phyloP scores from a whole-genome alignment of 2,329 filamentous ascomycete species.

The Ampelomyces quisqualis region DNA sequence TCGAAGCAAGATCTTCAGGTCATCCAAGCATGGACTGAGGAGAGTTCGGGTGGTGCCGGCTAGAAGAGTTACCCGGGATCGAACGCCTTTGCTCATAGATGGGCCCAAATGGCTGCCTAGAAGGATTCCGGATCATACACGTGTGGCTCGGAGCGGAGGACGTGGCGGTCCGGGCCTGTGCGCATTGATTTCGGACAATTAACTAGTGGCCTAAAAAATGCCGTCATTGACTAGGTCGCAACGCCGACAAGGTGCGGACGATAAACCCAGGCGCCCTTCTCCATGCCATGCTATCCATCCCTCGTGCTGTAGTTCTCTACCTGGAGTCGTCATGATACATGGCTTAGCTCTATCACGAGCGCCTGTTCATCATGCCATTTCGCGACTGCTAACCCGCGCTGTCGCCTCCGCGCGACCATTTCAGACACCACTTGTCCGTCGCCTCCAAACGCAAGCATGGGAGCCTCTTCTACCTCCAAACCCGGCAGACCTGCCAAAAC shows the following conservation, averaged over 20 bases:
- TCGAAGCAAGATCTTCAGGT: no score
- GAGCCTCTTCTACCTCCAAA: constrained; percentile 63
- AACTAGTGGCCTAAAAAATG: not conserved
- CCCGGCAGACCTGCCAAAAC: constrained; percentile 69
- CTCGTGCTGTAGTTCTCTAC: constrained; percentile 4
- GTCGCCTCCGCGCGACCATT: constrained; percentile 12
- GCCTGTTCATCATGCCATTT: constrained; percentile 21
- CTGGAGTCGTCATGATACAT: constrained; percentile 41
- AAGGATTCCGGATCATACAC: not conserved
- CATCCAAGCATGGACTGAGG: no score
- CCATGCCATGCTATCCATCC: constrained; percentile 34
- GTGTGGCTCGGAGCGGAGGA: not conserved
- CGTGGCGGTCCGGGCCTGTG: not conserved
- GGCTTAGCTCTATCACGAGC: constrained; percentile 38
- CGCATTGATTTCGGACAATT: not conserved
- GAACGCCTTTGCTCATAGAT: no score
- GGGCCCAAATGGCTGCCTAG: not conserved
- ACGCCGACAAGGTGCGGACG: not conserved
- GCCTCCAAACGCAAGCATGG: constrained; percentile 42
- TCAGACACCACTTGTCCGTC: constrained; percentile 24
- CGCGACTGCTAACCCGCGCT: constrained; percentile 23
- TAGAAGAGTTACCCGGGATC: no score
- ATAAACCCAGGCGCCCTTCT: not conserved
- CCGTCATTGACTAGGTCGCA: not conserved
- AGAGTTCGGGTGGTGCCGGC: no score